phyloP scores from a whole-genome alignment of 257 asterid genomes.

The Fraxinus anomala region DNA sequence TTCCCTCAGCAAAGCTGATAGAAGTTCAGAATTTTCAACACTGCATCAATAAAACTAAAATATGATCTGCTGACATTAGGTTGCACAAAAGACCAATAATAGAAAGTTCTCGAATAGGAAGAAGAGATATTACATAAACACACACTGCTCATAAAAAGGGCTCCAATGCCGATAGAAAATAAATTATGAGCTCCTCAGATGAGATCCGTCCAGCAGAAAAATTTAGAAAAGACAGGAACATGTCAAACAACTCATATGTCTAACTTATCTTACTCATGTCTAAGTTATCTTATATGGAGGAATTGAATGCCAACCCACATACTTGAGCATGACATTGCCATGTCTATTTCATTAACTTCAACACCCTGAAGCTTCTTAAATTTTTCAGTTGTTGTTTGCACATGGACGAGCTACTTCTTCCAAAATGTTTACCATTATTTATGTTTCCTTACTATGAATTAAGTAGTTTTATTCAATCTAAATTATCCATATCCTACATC shows the following conservation, averaged over 20 bases:
- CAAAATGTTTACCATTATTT: not conserved
- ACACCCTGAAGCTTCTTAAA: not conserved
- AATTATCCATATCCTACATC: not conserved
- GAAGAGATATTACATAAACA: not conserved
- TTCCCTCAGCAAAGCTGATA: conserved; percentile 71
- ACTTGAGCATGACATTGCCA: not conserved
- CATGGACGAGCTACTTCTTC: not conserved
- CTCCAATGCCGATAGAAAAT: conserved; percentile 16
- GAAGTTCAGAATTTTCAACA: conserved; percentile 90
- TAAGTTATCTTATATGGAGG: conserved; percentile 9
- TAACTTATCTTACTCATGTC: conserved; percentile 9
- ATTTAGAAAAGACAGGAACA: not conserved
- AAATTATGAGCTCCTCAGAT: conserved; percentile 4
- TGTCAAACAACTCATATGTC: conserved; percentile 8
- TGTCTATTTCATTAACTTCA: not conserved
- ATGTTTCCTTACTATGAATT: conserved; percentile 14
- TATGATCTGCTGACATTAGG: conserved; percentile 17
- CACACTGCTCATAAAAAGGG: not conserved
- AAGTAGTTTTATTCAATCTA: conserved; percentile 3
- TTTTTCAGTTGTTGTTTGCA: not conserved
- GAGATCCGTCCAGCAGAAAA: not conserved
- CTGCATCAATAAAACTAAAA: conserved; percentile 51
- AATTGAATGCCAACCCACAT: not conserved
- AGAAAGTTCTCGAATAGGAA: not conserved
- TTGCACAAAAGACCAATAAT: not conserved